Conservation (phyloP, 2,329 filamentous ascomycete genomes). For the Zymoseptoria tritici region DNA sequence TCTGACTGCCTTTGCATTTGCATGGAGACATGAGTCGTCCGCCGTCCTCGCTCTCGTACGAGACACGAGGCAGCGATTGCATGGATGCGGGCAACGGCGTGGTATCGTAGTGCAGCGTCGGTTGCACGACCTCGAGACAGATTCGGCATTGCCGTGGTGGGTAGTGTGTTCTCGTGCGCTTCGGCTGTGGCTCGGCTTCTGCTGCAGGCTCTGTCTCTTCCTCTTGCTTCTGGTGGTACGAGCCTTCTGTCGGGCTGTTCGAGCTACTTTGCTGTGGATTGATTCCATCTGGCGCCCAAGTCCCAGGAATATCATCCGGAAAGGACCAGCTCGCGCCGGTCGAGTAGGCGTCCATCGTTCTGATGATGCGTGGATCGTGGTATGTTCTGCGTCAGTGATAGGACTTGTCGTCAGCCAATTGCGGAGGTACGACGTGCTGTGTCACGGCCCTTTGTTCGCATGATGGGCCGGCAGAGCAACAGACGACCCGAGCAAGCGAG, state of each 20-base stretch:
- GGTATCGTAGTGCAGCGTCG: slow-evolving; percentile 45
- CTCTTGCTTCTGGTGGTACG: not conserved
- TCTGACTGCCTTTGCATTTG: slow-evolving; percentile 85
- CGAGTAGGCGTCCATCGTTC: slow-evolving; percentile 35
- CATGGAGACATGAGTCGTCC: slow-evolving; percentile 82
- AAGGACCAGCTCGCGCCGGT: slow-evolving; percentile 40
- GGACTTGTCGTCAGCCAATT: not conserved
- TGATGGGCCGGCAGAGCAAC: not conserved
- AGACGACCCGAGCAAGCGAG: not conserved
- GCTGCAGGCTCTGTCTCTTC: slow-evolving; percentile 9
- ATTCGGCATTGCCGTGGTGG: slow-evolving; percentile 76
- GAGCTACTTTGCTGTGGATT: not conserved
- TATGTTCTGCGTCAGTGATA: slow-evolving; percentile 3
- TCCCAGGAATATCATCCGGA: slow-evolving; percentile 38
- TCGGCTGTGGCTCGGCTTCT: slow-evolving; percentile 9
- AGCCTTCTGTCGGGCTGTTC: not conserved
- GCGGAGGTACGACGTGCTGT: not conserved
- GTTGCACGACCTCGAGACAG: slow-evolving; percentile 66
- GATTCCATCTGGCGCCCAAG: slow-evolving; percentile 13
- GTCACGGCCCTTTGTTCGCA: slow-evolving; percentile 2
- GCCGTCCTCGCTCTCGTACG: slow-evolving; percentile 64
- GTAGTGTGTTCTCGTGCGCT: slow-evolving; percentile 46
- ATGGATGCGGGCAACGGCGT: slow-evolving; percentile 49
- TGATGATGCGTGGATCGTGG: slow-evolving; percentile 1
- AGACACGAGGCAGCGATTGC: slow-evolving; percentile 49